Percentiles rank a stretch among this genome's conserved stretches.
Conservation (phyloP, 331 rosid genomes). For the Rhamnella rubrinervis region DNA sequence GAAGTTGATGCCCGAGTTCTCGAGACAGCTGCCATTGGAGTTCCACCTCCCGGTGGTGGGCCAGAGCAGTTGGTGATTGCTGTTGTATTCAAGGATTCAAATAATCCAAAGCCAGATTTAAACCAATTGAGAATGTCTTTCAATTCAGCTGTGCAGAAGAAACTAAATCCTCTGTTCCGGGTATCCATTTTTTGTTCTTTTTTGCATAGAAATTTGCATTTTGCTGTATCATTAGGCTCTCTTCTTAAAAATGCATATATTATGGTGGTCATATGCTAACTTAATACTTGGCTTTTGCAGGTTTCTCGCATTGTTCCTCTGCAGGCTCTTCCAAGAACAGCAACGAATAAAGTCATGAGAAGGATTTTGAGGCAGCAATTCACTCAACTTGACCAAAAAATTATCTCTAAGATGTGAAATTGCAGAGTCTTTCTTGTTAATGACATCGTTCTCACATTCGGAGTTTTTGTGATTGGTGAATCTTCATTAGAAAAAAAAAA, state of each 20-base stretch:
- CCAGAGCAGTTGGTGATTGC: slow-evolving; percentile 81
- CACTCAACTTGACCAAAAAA: slow-evolving; percentile 31
- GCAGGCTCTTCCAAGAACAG: slow-evolving; percentile 84
- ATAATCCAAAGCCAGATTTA: slow-evolving; percentile 34
- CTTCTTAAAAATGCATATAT: neutral
- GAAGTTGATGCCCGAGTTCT: slow-evolving; percentile 55
- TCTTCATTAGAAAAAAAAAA: no score
- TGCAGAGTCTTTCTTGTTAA: neutral
- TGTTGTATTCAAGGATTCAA: slow-evolving; percentile 58
- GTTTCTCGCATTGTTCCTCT: slow-evolving; percentile 63
- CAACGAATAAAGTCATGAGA: slow-evolving; percentile 94
- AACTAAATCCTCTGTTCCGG: slow-evolving; percentile 84
- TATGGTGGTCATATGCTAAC: neutral
- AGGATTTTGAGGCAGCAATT: slow-evolving; percentile 75
- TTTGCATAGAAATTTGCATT: neutral
- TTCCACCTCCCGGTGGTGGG: slow-evolving; percentile 82
- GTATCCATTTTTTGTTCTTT: slow-evolving; percentile 36
- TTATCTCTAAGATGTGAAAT: slow-evolving; percentile 51
- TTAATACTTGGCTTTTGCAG: slow-evolving; percentile 32
- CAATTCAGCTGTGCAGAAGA: slow-evolving; percentile 85
- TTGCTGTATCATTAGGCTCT: neutral
- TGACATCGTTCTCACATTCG: neutral
- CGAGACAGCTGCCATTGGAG: slow-evolving; percentile 92
- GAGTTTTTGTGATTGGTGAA: no score
- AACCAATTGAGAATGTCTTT: slow-evolving; percentile 53